phyloP scores from a whole-genome alignment of 2,329 filamentous ascomycete species.

The Arthrobotrys sinensis region DNA sequence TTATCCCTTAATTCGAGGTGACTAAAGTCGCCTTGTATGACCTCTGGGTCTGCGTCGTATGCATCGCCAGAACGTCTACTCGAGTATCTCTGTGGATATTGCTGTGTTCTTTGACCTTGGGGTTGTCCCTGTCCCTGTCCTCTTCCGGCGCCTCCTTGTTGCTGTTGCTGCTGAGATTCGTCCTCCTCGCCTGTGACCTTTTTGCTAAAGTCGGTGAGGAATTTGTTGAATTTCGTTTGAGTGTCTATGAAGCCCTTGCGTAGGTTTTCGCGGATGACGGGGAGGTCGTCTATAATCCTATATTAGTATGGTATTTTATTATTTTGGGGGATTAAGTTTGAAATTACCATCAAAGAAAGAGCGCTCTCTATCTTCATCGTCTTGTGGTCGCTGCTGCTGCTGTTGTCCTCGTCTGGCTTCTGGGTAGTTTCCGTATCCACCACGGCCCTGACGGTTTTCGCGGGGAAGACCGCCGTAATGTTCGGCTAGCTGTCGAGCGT shows the following conservation, averaged over 20 bases:
- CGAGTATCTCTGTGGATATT: conserved; percentile 76
- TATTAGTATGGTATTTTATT: conserved; percentile 21
- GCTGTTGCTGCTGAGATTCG: conserved; percentile 69
- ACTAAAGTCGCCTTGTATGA: conserved; percentile 90
- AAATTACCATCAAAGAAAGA: conserved; percentile 85
- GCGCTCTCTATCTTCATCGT: conserved; percentile 74
- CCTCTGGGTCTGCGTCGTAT: conserved; percentile 93
- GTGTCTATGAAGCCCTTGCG: conserved; percentile 96
- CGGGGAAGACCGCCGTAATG: conserved; percentile 78
- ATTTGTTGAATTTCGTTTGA: conserved; percentile 90
- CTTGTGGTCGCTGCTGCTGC: conserved; percentile 71
- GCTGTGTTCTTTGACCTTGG: conserved; percentile 65
- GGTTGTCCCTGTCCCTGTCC: conserved; percentile 65
- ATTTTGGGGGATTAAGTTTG: background rate
- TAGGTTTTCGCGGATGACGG: conserved; percentile 91
- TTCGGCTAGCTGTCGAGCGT: conserved; percentile 91
- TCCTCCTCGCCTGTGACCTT: conserved; percentile 88
- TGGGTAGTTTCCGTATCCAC: conserved; percentile 55
- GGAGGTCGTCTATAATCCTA: conserved; percentile 82
- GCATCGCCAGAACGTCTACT: conserved; percentile 79
- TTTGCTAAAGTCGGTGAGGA: conserved; percentile 93
- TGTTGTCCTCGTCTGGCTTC: conserved; percentile 70
- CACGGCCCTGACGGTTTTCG: conserved; percentile 34
- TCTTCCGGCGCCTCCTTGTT: conserved; percentile 60
- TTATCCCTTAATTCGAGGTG: conserved; percentile 76